These are phyloP conservation scores for Cordyceps cateniannulata DNA, from an alignment of 2,329 filamentous ascomycete genomes.

Conservation along the genomic window DNA sequence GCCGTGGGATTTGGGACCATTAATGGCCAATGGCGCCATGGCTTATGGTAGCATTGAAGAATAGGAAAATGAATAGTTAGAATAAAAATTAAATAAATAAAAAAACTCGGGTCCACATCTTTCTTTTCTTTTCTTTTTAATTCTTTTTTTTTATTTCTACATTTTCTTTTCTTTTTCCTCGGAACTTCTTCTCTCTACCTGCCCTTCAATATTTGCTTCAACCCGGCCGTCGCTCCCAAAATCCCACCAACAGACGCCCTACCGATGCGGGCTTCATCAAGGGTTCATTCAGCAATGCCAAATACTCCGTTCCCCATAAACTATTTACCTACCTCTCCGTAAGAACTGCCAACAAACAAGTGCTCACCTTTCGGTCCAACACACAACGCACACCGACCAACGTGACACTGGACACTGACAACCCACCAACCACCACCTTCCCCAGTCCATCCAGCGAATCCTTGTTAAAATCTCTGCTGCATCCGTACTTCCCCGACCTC, in stretches of 20 bases:
- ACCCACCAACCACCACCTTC: background rate
- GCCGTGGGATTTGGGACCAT: background rate
- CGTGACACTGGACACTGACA: background rate
- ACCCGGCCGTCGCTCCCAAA: background rate
- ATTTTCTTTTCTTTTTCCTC: background rate
- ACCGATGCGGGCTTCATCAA: background rate
- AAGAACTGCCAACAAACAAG: background rate
- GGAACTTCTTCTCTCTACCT: background rate
- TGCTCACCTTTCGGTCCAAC: background rate
- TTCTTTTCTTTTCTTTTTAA: background rate
- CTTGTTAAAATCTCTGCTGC: background rate
- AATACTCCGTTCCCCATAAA: no score
- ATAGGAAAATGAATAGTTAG: background rate
- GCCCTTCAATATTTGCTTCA: background rate
- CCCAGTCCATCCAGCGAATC: background rate
- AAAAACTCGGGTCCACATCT: background rate
- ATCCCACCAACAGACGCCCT: background rate
- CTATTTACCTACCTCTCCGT: background rate
- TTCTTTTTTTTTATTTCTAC: background rate
- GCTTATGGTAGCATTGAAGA: conserved; percentile 2
- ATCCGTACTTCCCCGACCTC: background rate
- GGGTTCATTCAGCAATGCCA: background rate
- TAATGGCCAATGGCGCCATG: conserved; percentile 1
- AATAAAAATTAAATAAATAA: background rate
- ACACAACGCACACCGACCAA: background rate